Percentiles rank a stretch among this genome's conserved stretches.
Evolutionary conservation across 768 basidiomycete genomes (phyloP).

Genomic region (Dacryopinax spathularia): DNA sequence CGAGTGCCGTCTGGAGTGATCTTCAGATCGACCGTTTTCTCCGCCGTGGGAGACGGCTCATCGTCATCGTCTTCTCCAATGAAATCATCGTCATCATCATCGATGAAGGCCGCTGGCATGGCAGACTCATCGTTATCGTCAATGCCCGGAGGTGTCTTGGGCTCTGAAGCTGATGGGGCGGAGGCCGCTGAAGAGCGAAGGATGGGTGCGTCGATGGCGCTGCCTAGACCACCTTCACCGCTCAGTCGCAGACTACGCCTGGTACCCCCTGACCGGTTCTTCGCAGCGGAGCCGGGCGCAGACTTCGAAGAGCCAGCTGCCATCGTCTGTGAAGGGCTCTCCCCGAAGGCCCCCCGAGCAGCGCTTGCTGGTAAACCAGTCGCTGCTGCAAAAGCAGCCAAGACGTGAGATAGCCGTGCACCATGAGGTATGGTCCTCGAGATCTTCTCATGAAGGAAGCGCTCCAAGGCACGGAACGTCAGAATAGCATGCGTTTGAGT

Average conservation of each 20-base stretch:
- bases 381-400: slow-evolving; percentile 68
- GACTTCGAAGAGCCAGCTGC: neutral
- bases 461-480: slow-evolving; percentile 91
- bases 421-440: slow-evolving; percentile 1
- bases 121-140: slow-evolving; percentile 44
- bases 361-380: slow-evolving; percentile 50
- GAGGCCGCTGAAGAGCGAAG: slow-evolving; percentile 16
- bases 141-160: slow-evolving; percentile 43
- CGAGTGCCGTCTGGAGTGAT: slow-evolving; percentile 77
- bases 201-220: slow-evolving; percentile 1
- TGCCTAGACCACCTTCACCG: slow-evolving; percentile 38
- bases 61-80: slow-evolving; percentile 78
- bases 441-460: slow-evolving; percentile 48
- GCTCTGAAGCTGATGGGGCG: slow-evolving; percentile 27
- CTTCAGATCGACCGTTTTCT: slow-evolving; percentile 76
- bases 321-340: neutral
- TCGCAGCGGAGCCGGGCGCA: neutral
- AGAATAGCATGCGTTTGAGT: slow-evolving; percentile 96
- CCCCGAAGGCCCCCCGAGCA: slow-evolving; percentile 18
- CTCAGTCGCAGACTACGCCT: slow-evolving; percentile 75
- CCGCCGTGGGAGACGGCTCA: slow-evolving; percentile 44
- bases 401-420: slow-evolving; percentile 64
- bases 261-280: slow-evolving; percentile 29
- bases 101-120: slow-evolving; percentile 51
- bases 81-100: slow-evolving; percentile 75